These are phyloP conservation scores for Aspergillus sp. DNA, from an alignment of 2,329 filamentous ascomycete genomes.

Conservation along the genomic window DNA sequence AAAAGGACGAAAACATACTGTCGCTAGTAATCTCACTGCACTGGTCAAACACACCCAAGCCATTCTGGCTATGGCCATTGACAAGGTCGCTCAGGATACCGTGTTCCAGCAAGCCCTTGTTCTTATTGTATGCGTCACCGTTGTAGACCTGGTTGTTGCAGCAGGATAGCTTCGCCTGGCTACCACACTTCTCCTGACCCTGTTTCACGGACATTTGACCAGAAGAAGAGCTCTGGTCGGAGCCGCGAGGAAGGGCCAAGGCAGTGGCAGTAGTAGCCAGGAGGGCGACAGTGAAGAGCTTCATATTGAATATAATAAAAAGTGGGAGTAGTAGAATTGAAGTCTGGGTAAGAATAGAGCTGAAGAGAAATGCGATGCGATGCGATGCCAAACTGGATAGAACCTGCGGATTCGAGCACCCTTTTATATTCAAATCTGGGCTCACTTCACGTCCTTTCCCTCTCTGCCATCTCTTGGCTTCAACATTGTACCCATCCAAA, in stretches of 20 bases:
- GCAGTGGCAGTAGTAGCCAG: constrained; percentile 12
- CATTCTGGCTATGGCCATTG: not conserved
- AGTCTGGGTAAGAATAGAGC: too few relatives aligned
- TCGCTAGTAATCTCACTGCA: not conserved
- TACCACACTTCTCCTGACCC: constrained; percentile 3
- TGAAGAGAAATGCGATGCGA: not conserved
- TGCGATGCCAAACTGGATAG: too few relatives aligned
- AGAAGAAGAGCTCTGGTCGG: not conserved
- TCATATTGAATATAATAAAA: constrained; percentile 13
- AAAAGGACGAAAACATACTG: constrained; percentile 1
- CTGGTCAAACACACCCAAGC: constrained; percentile 1
- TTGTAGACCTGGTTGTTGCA: constrained; percentile 1
- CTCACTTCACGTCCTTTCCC: too few relatives aligned
- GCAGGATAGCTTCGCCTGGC: constrained; percentile 2
- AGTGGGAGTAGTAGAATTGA: not conserved
- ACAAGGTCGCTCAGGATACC: not conserved
- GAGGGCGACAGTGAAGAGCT: constrained; percentile 19
- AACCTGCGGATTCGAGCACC: too few relatives aligned
- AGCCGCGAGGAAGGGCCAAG: not conserved
- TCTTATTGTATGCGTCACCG: not conserved
- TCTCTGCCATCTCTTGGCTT: too few relatives aligned
- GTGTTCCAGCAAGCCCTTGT: not conserved
- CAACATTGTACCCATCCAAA: too few relatives aligned
- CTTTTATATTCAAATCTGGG: too few relatives aligned
- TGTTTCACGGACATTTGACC: not conserved